Conservation (phyloP, 192 early-diverging fungal genomes). For the Coemansia sp. region DNA sequence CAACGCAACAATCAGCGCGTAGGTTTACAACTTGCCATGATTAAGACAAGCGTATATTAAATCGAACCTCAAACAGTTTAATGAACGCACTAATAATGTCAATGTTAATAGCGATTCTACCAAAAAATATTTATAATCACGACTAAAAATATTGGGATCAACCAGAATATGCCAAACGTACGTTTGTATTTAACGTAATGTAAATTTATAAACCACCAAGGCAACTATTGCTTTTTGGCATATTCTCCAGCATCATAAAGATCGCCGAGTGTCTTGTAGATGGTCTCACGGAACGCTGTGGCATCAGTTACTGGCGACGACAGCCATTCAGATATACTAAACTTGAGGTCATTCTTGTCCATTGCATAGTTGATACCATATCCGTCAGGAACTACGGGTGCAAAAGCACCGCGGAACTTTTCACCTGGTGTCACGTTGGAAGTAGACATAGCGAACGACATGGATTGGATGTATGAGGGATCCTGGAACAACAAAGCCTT, state of each 20-base stretch:
- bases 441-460: constrained; percentile 79
- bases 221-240: constrained; percentile 4
- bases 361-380: constrained; percentile 87
- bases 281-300: constrained; percentile 60
- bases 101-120: too few relatives aligned
- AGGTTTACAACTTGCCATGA: too few relatives aligned
- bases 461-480: constrained; percentile 72
- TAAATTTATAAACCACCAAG: too few relatives aligned
- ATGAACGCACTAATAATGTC: too few relatives aligned
- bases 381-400: constrained; percentile 78
- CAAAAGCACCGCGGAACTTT: constrained; percentile 77
- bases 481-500: constrained; percentile 79
- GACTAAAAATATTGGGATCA: too few relatives aligned
- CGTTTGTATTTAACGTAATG: too few relatives aligned
- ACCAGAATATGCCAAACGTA: too few relatives aligned
- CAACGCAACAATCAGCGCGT: too few relatives aligned
- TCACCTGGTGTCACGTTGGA: constrained; percentile 76
- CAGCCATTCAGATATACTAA: constrained; percentile 64
- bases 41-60: too few relatives aligned
- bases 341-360: constrained; percentile 64
- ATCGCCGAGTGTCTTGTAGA: constrained; percentile 51
- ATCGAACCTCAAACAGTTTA: too few relatives aligned
- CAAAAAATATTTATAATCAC: too few relatives aligned
- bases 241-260: constrained; percentile 42
- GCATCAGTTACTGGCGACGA: constrained; percentile 59